A percentile compares a stretch with the other conserved stretches of the same genome.
phyloP scores from a whole-genome alignment of 352 stramenopile species.

The Salisapilia sapeloensis region DNA sequence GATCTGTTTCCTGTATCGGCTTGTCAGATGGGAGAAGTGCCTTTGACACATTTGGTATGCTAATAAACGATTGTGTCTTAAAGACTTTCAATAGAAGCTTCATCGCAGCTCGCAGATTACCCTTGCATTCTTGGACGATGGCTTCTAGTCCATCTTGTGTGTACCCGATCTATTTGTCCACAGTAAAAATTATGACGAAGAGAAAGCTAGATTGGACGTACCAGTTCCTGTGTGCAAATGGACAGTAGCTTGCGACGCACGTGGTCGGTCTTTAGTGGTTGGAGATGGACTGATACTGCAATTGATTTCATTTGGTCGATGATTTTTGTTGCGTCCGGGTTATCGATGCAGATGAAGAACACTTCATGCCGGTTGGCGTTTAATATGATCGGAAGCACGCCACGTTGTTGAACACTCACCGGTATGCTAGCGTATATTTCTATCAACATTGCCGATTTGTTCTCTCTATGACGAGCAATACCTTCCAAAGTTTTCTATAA shows the following conservation, averaged over 20 bases:
- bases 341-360: conserved; percentile 33
- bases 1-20: neutral
- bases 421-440: conserved; percentile 11
- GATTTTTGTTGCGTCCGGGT: conserved; percentile 31
- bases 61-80: conserved; percentile 26
- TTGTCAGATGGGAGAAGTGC: neutral
- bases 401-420: conserved; percentile 42
- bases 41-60: conserved; percentile 31
- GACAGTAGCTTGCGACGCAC: conserved; percentile 35
- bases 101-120: conserved; percentile 21
- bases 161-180: conserved; percentile 30
- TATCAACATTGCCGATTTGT: too few relatives aligned
- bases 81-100: conserved; percentile 31
- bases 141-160: conserved; percentile 33
- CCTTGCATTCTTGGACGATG: conserved; percentile 10
- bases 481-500: conserved; percentile 43
- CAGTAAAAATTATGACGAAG: neutral
- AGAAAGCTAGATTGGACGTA: conserved; percentile 4
- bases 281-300: conserved; percentile 18
- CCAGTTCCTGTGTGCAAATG: conserved; percentile 23
- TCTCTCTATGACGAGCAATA: conserved; percentile 3
- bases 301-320: conserved; percentile 37
- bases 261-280: conserved; percentile 13
- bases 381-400: conserved; percentile 24
- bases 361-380: conserved; percentile 28